phyloP scores from a whole-genome alignment of 345 rosid genomes.

The Diplotaxis tenuifolia region DNA sequence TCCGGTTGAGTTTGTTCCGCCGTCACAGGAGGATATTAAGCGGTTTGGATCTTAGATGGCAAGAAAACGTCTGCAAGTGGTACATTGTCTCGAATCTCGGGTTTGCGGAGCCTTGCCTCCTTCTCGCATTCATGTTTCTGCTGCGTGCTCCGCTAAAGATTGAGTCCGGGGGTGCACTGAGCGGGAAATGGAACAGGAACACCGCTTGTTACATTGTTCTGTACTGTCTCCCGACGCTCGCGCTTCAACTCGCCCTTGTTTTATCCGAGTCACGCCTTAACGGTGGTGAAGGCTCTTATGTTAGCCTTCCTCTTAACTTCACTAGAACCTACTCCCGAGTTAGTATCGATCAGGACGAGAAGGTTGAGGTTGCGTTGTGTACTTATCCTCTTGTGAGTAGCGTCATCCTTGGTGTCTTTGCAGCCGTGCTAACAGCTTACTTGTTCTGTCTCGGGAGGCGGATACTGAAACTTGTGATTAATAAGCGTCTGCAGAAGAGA shows the following conservation, averaged over 20 bases:
- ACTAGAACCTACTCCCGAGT: constrained; percentile 47
- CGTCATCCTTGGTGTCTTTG: constrained; percentile 76
- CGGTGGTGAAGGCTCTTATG: constrained; percentile 48
- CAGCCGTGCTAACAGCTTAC: constrained; percentile 61
- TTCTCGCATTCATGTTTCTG: constrained; percentile 77
- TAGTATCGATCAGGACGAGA: constrained; percentile 34
- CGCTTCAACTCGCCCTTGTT: constrained; percentile 73
- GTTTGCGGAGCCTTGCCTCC: constrained; percentile 95
- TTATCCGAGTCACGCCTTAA: constrained; percentile 59
- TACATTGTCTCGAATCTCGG: constrained; percentile 90
- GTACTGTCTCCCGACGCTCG: constrained; percentile 74
- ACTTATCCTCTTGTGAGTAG: constrained; percentile 88
- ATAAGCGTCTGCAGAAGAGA: constrained; percentile 89
- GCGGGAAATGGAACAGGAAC: constrained; percentile 74
- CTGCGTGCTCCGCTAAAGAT: constrained; percentile 87
- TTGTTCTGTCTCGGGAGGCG: constrained; percentile 91
- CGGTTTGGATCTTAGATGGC: constrained; percentile 71
- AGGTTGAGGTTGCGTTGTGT: constrained; percentile 57
- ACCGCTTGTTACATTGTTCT: constrained; percentile 65
- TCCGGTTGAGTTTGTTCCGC: constrained; percentile 70
- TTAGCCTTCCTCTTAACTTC: constrained; percentile 61
- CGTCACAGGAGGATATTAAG: constrained; percentile 52
- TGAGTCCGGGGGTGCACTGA: constrained; percentile 60
- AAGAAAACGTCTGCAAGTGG: constrained; percentile 81
- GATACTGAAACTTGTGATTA: constrained; percentile 81